Evolutionary conservation across 1,139 yeast species (phyloP), one percentile per base, ranked within the genome.

Genomic region (Sugiyamaella grinbergsii): DNA sequence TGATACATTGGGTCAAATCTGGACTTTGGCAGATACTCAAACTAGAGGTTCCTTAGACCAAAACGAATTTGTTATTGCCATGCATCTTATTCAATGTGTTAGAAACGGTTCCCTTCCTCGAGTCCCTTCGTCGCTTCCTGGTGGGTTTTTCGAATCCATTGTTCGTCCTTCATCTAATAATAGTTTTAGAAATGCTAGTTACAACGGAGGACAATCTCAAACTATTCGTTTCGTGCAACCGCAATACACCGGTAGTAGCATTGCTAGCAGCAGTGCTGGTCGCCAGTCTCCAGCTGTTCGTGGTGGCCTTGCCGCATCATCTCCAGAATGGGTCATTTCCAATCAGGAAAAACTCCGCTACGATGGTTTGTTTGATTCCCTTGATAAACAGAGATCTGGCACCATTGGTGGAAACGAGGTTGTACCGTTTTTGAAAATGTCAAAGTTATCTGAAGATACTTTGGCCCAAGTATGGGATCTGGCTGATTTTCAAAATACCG

Each of bases 381-480:
- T 93, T 56, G 98, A 93, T 65, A 83, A 83, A 58, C 58, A 74
- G 7, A 76, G 77, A 37, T 57, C 73, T 1, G 96, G 96, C 2
- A 67, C 75, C 1, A 77, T 93, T 61, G 81, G 83, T 29, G 86
- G 73, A 6, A 65, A 58, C 13, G 91, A 89, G 58, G 93, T 94
- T 39, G 98, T 95, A 2, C 83, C 86, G 5, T 90, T 91, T 66
- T 80, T 94, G 63, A 82, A 89, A 76, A 85, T 95, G 8, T 91
- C 98, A 1, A 87, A 88, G 57, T 78, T 94, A 54, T 77, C 83
- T 42, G 96, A 91, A 63, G 94, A 88, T 52, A 83, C 81, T 33
- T 76, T 94, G 59, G 98, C 98, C 1, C 74, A 81, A 26, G 82
- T 94, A 40, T 94, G 99, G 99, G 98, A 93, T 68, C 76, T 93